phyloP scores from a whole-genome alignment of 208 protist genomes.

The Trypanosoma melophagium region DNA sequence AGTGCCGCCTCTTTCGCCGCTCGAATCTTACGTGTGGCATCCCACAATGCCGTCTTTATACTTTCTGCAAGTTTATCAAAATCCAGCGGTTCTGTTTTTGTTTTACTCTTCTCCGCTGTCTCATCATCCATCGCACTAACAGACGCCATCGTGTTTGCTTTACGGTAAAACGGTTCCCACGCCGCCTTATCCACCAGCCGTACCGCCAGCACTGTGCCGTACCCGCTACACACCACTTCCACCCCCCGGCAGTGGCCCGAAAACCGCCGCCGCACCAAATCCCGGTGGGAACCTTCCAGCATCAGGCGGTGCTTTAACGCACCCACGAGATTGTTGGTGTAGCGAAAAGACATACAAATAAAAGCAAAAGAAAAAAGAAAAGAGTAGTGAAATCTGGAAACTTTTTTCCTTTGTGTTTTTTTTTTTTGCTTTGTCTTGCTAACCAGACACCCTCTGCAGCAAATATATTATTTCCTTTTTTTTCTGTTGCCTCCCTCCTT shows the following conservation, averaged over 20 bases:
- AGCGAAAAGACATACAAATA: slow-evolving; percentile 81
- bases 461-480: too few species aligned
- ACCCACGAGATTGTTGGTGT: slow-evolving; percentile 85
- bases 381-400: background rate
- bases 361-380: slow-evolving; percentile 1
- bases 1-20: slow-evolving; percentile 74
- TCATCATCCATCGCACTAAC: background rate
- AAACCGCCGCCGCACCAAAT: slow-evolving; percentile 58
- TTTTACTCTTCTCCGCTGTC: background rate
- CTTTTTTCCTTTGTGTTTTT: background rate
- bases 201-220: slow-evolving; percentile 68
- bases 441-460: too few species aligned
- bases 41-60: slow-evolving; percentile 71
- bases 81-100: slow-evolving; percentile 30
- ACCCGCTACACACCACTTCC: slow-evolving; percentile 70
- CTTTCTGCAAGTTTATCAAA: slow-evolving; percentile 55
- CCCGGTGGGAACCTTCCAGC: slow-evolving; percentile 69
- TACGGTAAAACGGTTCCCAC: slow-evolving; percentile 71
- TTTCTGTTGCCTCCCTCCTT: too few species aligned
- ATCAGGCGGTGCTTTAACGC: slow-evolving; percentile 74
- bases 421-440: background rate
- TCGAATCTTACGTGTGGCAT: slow-evolving; percentile 58
- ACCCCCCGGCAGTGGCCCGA: slow-evolving; percentile 71
- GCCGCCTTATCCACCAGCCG: slow-evolving; percentile 44
- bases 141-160: background rate